Evolutionary conservation across 441 rosid species (phyloP), one percentile per base, ranked within the genome.

Genomic region (Bruguiera hainesii): DNA sequence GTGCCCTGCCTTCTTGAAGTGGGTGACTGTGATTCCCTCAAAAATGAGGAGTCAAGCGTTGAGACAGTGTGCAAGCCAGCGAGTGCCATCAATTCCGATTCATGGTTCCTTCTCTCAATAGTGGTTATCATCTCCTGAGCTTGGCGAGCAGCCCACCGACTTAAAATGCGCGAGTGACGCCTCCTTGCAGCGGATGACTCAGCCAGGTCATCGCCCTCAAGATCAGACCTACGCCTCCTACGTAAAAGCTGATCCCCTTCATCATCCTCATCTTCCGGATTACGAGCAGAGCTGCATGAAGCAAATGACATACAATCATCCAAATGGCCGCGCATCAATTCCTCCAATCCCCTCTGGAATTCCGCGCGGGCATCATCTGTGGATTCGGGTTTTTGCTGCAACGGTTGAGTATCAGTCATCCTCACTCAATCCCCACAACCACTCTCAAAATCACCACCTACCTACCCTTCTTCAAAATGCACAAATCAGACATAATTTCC

Each of bases 91-190:
- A 90, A 79, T 70, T 90, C 97, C 0, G 97, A 83, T 81, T 90
- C 97, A 3, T 85, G 84, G 67, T 85, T 88, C 83, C 95, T 79
- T 83, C 89, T 88, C 79, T 90, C 97, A 10, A 90, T 83, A 0
- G 92, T 87, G 21, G 97, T 88, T 9, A 90, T 90, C 97, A 90
- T 90, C 79, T 90, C 92, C 75, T 88, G 97, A 7, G 97, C 97
- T 67, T 90, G 97, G 72, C 94, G 78, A 10, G 95, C 95, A 67
- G 95, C 97, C 97, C 95, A 90, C 62, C 82, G 66, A 70, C 97
- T 87, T 77, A 88, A 76, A 74, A 90, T 88, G 56, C 92, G 80
- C 0, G 97, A 87, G 66, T 85, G 92, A 46, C 90, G 88, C 75
- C 90, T 71, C 75, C 95, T 84, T 0, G 91, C 96, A 19, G 96